Evolutionary conservation across 768 basidiomycete genomes (phyloP).

Genomic region (Coprinopsis cinerea): DNA sequence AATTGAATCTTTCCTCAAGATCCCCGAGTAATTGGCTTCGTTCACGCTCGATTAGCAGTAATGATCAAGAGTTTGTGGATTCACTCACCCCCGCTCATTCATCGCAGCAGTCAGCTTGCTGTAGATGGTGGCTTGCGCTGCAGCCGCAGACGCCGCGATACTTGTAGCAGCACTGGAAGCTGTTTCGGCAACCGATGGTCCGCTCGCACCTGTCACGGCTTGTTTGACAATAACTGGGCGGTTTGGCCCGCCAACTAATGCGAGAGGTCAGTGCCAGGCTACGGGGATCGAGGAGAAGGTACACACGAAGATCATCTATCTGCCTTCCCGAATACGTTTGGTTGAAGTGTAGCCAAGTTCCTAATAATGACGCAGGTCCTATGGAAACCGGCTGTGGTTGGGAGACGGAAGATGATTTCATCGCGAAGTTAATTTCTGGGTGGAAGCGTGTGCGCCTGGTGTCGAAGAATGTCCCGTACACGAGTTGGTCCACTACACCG

Average conservation of each 20-base stretch:
- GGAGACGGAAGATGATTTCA: conserved; percentile 37
- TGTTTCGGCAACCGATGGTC: conserved; percentile 12
- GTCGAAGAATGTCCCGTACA: conserved; percentile 56
- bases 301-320: conserved; percentile 54
- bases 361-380: conserved; percentile 49
- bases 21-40: conserved; percentile 56
- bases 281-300: conserved; percentile 2
- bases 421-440: conserved; percentile 48
- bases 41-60: conserved; percentile 10
- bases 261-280: too few species aligned
- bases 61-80: not conserved
- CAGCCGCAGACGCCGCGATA: conserved; percentile 28
- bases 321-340: conserved; percentile 51
- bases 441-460: conserved; percentile 43
- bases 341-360: conserved; percentile 50
- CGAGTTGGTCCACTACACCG: conserved; percentile 30
- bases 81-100: conserved; percentile 52
- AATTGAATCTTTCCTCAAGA: conserved; percentile 56
- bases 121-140: conserved; percentile 37
- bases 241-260: conserved; percentile 59
- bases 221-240: conserved; percentile 42
- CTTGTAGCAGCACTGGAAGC: conserved; percentile 19
- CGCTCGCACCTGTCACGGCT: conserved; percentile 5
- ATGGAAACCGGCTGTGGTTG: conserved; percentile 59
- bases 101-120: conserved; percentile 46